A percentile compares a stretch with the other conserved stretches of the same genome.
Evolutionary conservation across 2,329 filamentous ascomycete species (phyloP).

Genomic region (Aspergillus pseudonomiae): DNA sequence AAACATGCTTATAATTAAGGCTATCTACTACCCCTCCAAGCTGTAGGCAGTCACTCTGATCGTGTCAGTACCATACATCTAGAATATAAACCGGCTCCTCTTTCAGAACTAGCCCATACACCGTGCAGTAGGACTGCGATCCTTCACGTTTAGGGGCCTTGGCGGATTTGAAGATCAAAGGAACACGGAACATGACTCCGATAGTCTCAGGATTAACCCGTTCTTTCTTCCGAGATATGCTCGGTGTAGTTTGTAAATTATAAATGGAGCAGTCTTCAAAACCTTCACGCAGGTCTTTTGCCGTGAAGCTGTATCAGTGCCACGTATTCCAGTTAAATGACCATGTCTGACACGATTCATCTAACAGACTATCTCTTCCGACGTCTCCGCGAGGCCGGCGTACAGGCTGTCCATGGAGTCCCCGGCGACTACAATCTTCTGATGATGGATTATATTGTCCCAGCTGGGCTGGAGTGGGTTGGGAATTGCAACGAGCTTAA

Average conservation of each 20-base stretch:
- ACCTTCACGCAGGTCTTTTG: not conserved
- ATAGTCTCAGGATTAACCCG: not conserved
- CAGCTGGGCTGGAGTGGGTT: conserved; percentile 54
- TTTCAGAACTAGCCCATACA: not conserved
- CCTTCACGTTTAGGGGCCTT: not conserved
- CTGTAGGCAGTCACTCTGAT: no score
- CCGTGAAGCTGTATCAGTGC: not conserved
- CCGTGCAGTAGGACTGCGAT: not conserved
- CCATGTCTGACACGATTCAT: not conserved
- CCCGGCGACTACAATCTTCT: conserved; percentile 50
- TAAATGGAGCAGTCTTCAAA: not conserved
- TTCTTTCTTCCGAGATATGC: no score
- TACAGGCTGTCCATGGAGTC: conserved; percentile 46
- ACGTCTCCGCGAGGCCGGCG: conserved; percentile 42
- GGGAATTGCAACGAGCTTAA: conserved; percentile 61
- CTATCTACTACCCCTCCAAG: not conserved
- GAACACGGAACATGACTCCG: not conserved
- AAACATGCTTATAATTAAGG: not conserved
- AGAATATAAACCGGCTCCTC: not conserved
- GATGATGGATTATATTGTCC: conserved; percentile 55
- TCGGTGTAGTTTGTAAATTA: not conserved
- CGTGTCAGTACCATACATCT: fast-evolving
- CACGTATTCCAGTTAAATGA: not conserved
- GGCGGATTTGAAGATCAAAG: not conserved
- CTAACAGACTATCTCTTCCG: conserved; percentile 40